Evolutionary conservation across 2,329 filamentous ascomycete genomes (phyloP).

Genomic region (Ophiostoma sp.): DNA sequence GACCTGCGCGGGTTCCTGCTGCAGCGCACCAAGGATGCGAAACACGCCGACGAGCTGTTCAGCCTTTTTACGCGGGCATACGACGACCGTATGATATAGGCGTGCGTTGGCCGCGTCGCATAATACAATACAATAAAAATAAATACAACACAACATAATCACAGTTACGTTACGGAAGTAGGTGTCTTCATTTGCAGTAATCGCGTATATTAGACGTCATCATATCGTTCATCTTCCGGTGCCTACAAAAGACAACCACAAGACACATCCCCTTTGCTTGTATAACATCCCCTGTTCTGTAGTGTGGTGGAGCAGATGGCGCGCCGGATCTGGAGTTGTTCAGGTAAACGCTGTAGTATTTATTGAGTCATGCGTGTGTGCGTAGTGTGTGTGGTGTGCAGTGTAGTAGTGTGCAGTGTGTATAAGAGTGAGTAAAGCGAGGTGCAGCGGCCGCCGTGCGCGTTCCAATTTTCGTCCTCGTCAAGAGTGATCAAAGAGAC

Average conservation of each 20-base stretch:
- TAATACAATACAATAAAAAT: too few relatives aligned
- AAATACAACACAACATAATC: too few relatives aligned
- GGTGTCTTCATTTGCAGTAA: too few relatives aligned
- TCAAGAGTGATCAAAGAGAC: not conserved
- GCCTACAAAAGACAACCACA: too few relatives aligned
- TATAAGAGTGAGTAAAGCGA: not conserved
- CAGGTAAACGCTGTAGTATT: not conserved
- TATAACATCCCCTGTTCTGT: too few relatives aligned
- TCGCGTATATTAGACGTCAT: too few relatives aligned
- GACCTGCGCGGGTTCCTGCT: conserved; percentile 77
- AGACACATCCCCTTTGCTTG: too few relatives aligned
- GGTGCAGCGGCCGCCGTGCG: not conserved
- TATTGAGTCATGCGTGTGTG: not conserved
- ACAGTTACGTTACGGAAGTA: too few relatives aligned
- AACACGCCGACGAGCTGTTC: conserved; percentile 57
- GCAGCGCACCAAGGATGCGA: conserved; percentile 69
- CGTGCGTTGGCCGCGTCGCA: not conserved
- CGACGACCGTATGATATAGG: conserved; percentile 40
- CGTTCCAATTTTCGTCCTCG: not conserved
- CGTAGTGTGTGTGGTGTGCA: not conserved
- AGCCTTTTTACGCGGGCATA: conserved; percentile 66
- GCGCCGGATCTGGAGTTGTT: too few relatives aligned
- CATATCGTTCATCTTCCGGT: too few relatives aligned
- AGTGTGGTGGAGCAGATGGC: too few relatives aligned
- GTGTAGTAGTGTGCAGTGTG: not conserved